Base-by-base conservation (phyloP, 2,329 filamentous ascomycete species). In the Cadophora gregata region DNA sequence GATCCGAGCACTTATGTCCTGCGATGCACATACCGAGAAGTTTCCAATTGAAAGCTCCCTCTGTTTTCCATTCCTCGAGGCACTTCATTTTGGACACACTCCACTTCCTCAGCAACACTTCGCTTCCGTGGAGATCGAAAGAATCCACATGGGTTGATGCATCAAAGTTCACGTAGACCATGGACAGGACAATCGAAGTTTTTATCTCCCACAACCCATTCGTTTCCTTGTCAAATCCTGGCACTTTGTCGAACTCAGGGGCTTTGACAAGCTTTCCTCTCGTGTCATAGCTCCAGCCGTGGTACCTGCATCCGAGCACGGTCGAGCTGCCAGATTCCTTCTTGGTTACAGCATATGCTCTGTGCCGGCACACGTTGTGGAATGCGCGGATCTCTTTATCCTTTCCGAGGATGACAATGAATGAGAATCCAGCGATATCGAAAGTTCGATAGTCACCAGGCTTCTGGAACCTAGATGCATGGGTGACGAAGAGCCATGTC, bases 361-460 rank as follows among this genome's bases (percentile, higher is more conserved):
- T 73, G 65, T 76, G 74, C 8, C 74, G 69, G 47, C 74, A 76
- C 3, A 76, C 69, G 59, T 76, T 76, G 48, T 76, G 74, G 50
- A 76, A 76, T 16, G 70, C 68, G 31, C 73, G 64, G 10, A 76
- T 47, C 33, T 69, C 27, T 5, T 67, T 65, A 29, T 76, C 74
- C 63, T 75, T 76, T 4, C 74, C 74, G 10, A 75, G 64, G 33
- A 75, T 76, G 27, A 75, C 53, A 27, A 76, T 45, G 33, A 76
- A 63, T 1, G 73, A 74, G 58, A 75, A 73, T 3, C 72, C 71
- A 21, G 71, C 70, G 21, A 75, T 68, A 3, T 73, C 69, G 36
- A 73, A 75, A 4, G 73, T 75, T 10, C 71, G 70, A 64, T 75
- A 76, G 59, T 76, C 74, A 12, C 74, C 74, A 9, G 73, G 59